phyloP scores from a whole-genome alignment of 495 filamentous ascomycete genomes.

The Parathielavia appendiculata region DNA sequence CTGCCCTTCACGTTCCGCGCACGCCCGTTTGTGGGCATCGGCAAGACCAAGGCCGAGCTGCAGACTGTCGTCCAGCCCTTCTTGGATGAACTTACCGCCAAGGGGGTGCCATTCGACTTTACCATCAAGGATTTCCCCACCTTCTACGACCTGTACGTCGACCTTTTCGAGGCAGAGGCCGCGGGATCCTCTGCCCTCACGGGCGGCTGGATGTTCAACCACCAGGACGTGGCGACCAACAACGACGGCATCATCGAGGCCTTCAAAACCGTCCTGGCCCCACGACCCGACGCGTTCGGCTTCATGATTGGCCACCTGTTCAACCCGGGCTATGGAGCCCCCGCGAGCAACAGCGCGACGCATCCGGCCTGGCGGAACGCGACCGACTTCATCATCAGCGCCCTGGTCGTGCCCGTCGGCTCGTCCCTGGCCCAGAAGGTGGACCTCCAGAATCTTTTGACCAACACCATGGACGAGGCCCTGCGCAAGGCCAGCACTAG shows the following conservation, averaged over 20 bases:
- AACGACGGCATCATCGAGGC: constrained; percentile 34
- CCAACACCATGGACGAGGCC: constrained; percentile 25
- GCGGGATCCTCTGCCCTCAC: not conserved
- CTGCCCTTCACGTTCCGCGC: constrained; percentile 22
- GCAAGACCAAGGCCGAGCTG: not conserved
- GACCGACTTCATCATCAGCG: constrained; percentile 26
- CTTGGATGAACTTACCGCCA: not conserved
- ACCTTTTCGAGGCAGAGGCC: not conserved
- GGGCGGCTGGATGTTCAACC: not conserved
- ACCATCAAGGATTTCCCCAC: not conserved
- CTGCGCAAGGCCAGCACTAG: constrained; percentile 31
- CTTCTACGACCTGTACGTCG: not conserved
- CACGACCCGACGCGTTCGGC: constrained; percentile 20
- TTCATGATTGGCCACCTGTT: constrained; percentile 38
- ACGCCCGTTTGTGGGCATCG: constrained; percentile 34
- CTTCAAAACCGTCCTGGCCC: constrained; percentile 27
- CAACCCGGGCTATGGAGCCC: constrained; percentile 35
- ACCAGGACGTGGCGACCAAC: constrained; percentile 27
- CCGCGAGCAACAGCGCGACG: constrained; percentile 38
- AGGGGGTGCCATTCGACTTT: not conserved
- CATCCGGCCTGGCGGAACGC: constrained; percentile 49
- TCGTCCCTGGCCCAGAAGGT: constrained; percentile 20
- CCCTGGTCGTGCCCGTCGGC: constrained; percentile 12
- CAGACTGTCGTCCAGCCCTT: not conserved
- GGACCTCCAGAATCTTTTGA: constrained; percentile 24